Conservation (phyloP, 2,329 filamentous ascomycete genomes). For the Neopestalotiopsis sp. region DNA sequence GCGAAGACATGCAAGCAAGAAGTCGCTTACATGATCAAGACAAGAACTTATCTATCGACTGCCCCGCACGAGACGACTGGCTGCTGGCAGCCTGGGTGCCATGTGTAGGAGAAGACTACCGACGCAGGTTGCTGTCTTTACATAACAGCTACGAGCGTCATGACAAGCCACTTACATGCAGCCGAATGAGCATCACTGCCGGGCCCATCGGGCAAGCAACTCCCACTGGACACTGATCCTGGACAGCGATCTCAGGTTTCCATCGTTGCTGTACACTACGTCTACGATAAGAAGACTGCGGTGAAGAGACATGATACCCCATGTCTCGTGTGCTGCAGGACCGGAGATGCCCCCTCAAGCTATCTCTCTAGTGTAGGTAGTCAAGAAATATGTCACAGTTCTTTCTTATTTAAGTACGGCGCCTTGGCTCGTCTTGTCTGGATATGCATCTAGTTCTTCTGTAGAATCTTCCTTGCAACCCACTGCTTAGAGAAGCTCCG, state of each 20-base stretch:
- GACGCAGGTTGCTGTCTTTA: slow-evolving; percentile 7
- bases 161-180: slow-evolving; percentile 9
- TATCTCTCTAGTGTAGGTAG: background rate
- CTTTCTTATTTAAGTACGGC: background rate
- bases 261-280: background rate
- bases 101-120: slow-evolving; percentile 4
- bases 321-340: slow-evolving; percentile 9
- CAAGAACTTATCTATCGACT: slow-evolving; percentile 15
- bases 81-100: background rate
- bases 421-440: background rate
- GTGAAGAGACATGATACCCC: background rate
- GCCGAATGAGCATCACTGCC: background rate
- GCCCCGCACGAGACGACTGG: slow-evolving; percentile 8
- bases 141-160: slow-evolving; percentile 14
- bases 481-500: background rate
- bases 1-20: slow-evolving; percentile 1
- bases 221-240: background rate
- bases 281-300: slow-evolving; percentile 15
- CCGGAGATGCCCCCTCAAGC: background rate
- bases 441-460: background rate
- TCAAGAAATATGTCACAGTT: background rate
- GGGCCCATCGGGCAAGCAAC: background rate
- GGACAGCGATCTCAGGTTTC: background rate
- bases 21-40: background rate
- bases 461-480: background rate